A percentile compares a stretch with the other conserved stretches of the same genome.
phyloP scores from a whole-genome alignment of 805 yeast genomes.

The Saccharomycopsis sp. region DNA sequence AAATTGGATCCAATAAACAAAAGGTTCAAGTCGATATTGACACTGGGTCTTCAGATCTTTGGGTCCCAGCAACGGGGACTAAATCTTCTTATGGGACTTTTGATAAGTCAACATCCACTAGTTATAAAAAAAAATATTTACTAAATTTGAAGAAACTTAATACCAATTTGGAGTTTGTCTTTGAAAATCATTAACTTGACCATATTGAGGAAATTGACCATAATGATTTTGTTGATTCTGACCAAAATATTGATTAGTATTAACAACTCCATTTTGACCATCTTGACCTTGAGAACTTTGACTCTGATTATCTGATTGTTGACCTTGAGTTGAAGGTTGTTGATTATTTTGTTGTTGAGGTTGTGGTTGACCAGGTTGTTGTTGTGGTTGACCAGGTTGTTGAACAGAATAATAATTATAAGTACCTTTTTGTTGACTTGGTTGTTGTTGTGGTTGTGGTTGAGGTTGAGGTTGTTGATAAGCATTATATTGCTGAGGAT shows the following conservation, averaged over 20 bases:
- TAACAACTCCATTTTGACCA: background rate
- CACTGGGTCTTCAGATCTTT: slow-evolving; percentile 40
- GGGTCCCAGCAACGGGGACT: slow-evolving; percentile 29
- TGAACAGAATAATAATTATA: slow-evolving; percentile 6
- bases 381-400: slow-evolving; percentile 21
- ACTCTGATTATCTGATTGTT: background rate
- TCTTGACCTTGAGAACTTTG: background rate
- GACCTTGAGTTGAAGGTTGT: background rate
- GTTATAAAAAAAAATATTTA: slow-evolving; percentile 24
- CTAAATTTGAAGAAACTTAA: no score
- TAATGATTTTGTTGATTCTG: background rate
- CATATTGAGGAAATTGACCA: no score
- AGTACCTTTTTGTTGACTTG: slow-evolving; percentile 3
- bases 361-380: slow-evolving; percentile 18
- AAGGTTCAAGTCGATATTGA: slow-evolving; percentile 34
- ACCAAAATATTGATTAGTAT: background rate
- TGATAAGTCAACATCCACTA: slow-evolving; percentile 18
- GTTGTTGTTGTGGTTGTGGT: slow-evolving; percentile 22
- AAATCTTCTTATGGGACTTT: slow-evolving; percentile 18
- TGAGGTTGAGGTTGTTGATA: slow-evolving; percentile 22
- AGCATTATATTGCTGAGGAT: background rate
- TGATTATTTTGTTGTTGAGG: background rate
- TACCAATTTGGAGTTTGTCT: no score
- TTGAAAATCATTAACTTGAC: no score
- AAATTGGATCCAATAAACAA: slow-evolving; percentile 35